Evolutionary conservation across 768 basidiomycete genomes (phyloP), one percentile per base, ranked within the genome.

Genomic region (Tremella yokohamensis): DNA sequence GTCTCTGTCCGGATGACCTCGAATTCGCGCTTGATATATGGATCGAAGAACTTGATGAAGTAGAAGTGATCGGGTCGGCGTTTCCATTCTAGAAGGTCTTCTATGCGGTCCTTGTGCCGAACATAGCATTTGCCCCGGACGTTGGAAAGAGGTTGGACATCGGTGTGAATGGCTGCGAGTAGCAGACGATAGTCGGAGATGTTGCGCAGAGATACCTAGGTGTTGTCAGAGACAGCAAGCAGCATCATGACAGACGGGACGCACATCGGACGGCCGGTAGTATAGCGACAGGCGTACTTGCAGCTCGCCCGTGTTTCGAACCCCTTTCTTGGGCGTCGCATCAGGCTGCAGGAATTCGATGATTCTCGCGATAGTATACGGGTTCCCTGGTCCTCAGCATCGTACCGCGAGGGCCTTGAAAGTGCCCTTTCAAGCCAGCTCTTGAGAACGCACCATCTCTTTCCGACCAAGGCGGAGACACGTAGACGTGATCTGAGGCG

Each of bases 1-100:
- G 87, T 88, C 40, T 83, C 83, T 26, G 90, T 84, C 60, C 87
- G 86, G 53, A 99, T 86, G 66, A 97, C 88, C 76, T 98, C 96
- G 77, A 94, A 97, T 78, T 97, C 93, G 77, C 89, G 89, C 80
- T 94, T 92, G 79, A 97, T 90, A 78, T 94, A 97, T 52, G 92
- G 91, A 80, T 98, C 94, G 74, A 94, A 99, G 25, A 97, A 82
- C 69, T 88, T 86, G 69, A 85, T 86, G 82, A 92, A 99, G 81
- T 93, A 96, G 82, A 99, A 99, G 64, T 89, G 84, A 78, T 99
- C 94, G 1, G 89, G 87, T 44, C 86, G 83, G 77, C 89, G 89
- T 80, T 92, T 97, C 90, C 90, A 97, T 6, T 85, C 87, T 71
- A 88, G 84, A 38, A 96, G 80, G 79, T 97, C 89, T 49, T 89